These are phyloP conservation scores for Euphorbia celastroides DNA, from an alignment of 441 rosid species.

Conservation along the genomic window DNA sequence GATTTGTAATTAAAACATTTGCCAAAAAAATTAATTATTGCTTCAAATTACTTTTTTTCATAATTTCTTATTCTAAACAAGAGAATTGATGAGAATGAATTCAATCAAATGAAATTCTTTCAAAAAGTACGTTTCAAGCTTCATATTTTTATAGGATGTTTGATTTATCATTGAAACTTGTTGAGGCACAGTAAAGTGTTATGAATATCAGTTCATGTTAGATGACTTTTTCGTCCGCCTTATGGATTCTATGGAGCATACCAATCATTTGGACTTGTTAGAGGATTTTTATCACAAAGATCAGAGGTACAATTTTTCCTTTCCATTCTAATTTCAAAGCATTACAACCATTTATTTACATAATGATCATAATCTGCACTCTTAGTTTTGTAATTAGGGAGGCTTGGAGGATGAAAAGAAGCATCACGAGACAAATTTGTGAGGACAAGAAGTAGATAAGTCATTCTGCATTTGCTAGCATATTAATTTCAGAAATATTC, in stretches of 20 bases:
- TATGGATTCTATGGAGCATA: conserved; percentile 72
- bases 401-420: conserved; percentile 51
- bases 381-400: conserved; percentile 28
- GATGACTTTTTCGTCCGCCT: conserved; percentile 12
- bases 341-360: background rate
- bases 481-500: conserved; percentile 4
- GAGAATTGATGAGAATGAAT: too few relatives aligned
- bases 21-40: too few relatives aligned
- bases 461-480: background rate
- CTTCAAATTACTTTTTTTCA: too few relatives aligned
- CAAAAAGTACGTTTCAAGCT: too few relatives aligned
- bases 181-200: too few relatives aligned
- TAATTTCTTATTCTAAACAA: too few relatives aligned
- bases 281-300: conserved; percentile 53
- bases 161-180: too few relatives aligned
- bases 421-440: conserved; percentile 48
- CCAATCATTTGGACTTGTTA: conserved; percentile 58
- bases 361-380: background rate
- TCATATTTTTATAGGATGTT: too few relatives aligned
- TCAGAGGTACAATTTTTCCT: conserved; percentile 46
- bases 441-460: conserved; percentile 41
- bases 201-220: too few relatives aligned
- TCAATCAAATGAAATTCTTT: too few relatives aligned
- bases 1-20: too few relatives aligned
- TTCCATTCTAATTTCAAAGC: background rate